Evolutionary conservation across 2,329 filamentous ascomycete species (phyloP).

Genomic region (Diplodia scrobiculata): DNA sequence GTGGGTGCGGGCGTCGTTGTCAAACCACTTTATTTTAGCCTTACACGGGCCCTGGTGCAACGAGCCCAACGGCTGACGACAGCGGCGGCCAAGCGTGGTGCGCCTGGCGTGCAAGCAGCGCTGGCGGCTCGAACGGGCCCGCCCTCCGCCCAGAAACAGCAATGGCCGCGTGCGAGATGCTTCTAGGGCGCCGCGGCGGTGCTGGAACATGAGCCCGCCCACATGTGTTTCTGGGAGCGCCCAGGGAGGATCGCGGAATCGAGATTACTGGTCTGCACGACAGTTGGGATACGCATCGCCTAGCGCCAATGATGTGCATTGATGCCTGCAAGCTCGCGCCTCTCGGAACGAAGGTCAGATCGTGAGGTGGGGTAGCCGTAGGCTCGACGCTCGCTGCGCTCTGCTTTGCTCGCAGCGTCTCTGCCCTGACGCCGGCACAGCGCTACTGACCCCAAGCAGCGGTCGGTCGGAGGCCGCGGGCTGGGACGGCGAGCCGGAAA

Average conservation of each 20-base stretch:
- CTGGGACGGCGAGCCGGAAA: neutral
- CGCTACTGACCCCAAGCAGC: constrained; percentile 3
- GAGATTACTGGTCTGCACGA: constrained; percentile 21
- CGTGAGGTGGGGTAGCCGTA: constrained; percentile 18
- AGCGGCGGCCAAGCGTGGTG: constrained; percentile 7
- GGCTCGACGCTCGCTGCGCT: neutral
- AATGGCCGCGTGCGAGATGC: neutral
- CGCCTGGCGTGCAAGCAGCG: neutral
- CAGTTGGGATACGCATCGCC: constrained; percentile 9
- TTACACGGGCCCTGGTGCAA: neutral
- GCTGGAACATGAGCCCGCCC: neutral
- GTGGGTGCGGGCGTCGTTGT: constrained; percentile 2
- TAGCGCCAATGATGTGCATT: constrained; percentile 26
- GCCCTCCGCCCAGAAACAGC: constrained; percentile 1
- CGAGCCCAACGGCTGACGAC: constrained; percentile 19
- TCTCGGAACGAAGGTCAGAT: constrained; percentile 9
- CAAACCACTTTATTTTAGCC: constrained; percentile 19
- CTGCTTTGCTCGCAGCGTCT: neutral
- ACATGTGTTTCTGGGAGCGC: neutral
- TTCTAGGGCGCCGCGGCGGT: neutral
- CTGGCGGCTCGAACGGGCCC: neutral
- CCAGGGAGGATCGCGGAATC: constrained; percentile 11
- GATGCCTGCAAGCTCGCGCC: constrained; percentile 18
- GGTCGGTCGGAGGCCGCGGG: neutral
- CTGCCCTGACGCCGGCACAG: neutral